Conservation (phyloP, 1,284 basidiomycete species). For the Rhodotorula sp. region DNA sequence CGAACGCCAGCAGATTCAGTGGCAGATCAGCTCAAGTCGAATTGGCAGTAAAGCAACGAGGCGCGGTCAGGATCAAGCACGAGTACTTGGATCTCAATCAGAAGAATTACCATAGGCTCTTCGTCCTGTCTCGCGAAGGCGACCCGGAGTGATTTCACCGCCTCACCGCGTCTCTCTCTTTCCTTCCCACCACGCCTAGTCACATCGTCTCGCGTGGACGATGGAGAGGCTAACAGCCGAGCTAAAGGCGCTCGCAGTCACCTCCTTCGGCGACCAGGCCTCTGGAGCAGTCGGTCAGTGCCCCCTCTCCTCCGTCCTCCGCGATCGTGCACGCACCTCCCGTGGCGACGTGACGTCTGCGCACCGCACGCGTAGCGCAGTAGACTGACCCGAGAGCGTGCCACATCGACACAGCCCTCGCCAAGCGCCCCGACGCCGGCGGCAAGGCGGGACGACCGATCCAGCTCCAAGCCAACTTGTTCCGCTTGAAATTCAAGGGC, state of each 20-base stretch:
- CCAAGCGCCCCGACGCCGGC: conserved; percentile 25
- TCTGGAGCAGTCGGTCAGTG: neutral
- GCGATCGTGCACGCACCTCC: no score
- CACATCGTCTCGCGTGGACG: neutral
- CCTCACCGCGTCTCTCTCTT: neutral
- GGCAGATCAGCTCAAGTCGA: no score
- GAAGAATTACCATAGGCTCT: no score
- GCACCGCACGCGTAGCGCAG: no score
- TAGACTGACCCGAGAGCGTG: no score
- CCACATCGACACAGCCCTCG: conserved; percentile 11
- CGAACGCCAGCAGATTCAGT: no score
- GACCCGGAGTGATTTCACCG: neutral
- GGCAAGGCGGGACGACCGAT: conserved; percentile 13
- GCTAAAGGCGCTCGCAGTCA: conserved; percentile 16
- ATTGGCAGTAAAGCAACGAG: no score
- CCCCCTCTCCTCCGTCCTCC: conserved; percentile 29
- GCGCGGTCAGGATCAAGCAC: no score
- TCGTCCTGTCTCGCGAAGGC: no score
- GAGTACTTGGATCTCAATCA: no score
- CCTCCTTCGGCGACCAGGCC: neutral
- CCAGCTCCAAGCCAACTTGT: conserved; percentile 27
- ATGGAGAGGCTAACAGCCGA: conserved; percentile 14
- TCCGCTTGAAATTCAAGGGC: conserved; percentile 14
- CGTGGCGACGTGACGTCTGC: no score
- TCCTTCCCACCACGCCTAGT: neutral